Evolutionary conservation across 805 yeast genomes (phyloP), one percentile per base, ranked within the genome.

Genomic region (Alloascoidea hylecoeti): DNA sequence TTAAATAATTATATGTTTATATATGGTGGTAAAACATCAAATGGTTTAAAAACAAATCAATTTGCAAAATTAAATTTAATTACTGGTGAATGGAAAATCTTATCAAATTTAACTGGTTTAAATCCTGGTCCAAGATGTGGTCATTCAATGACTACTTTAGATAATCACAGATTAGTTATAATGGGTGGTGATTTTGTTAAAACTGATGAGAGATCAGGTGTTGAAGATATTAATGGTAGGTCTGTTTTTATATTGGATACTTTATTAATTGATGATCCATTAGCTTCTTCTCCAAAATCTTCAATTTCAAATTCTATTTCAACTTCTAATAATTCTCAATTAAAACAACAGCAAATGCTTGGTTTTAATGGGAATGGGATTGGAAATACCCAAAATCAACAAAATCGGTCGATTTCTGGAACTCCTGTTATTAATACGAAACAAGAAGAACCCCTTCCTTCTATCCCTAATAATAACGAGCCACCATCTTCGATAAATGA

Each of bases 161-260:
- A 66, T 17, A 72, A 72, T 43, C 73, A 83, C 49, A 82, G 78
- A 56, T 51, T 89, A 27, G 52, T 88, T 9, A 72, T 89, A 13
- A 78, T 94, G 82, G 98, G 98, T 34, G 97, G 98, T 41, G 95
- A 85, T 56, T 76, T 71, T 49, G 75, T 78, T 4, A 56, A 9
- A 23, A n/a, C 9, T 9, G 30, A 23, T n/a, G n/a, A n/a, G n/a
- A n/a, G n/a, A n/a, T n/a, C n/a, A n/a, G n/a, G n/a, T n/a, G n/a
- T n/a, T n/a, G n/a, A n/a, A n/a, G 9, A 23, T 23, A 23, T 23
- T n/a, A 23, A 23, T n/a, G 30, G 30, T 23, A 9, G n/a, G n/a
- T 58, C 54, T 2, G 64, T 81, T 15, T 80, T 69, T 48, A 72
- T 75, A 27, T 65, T 83, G 39, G 89, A 84, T 46, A 58, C 75